A percentile compares a stretch with the other conserved stretches of the same genome.
Conservation (phyloP, 176 grass and related monocot species). For the Triticum turgidum region DNA sequence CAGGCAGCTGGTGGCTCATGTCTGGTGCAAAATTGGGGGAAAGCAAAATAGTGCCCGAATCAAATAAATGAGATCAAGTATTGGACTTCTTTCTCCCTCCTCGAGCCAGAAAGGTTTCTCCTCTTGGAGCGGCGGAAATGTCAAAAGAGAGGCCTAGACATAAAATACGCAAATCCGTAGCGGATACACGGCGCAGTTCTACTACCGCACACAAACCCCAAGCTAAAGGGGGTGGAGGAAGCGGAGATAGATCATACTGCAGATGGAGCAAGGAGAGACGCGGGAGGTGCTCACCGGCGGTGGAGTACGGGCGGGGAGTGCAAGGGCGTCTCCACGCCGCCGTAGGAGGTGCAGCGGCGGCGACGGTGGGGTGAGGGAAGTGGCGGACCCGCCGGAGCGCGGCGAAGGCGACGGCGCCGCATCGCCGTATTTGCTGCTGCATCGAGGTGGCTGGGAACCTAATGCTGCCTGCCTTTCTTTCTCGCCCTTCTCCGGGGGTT, state of each 20-base stretch:
- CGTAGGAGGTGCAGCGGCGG: background rate
- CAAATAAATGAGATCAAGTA: background rate
- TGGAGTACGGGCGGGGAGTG: constrained; percentile 21
- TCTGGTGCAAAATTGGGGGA: constrained; percentile 33
- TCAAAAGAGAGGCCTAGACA: background rate
- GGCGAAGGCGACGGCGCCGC: constrained; percentile 33
- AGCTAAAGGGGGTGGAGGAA: background rate
- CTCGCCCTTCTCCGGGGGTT: background rate
- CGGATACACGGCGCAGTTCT: background rate
- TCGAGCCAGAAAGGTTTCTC: background rate
- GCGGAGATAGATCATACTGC: background rate
- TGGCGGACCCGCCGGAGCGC: constrained; percentile 10
- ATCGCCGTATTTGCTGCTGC: constrained; percentile 40
- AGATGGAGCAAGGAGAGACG: background rate
- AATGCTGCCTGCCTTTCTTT: background rate
- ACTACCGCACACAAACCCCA: background rate
- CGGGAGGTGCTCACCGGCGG: constrained; percentile 34
- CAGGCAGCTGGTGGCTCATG: constrained; percentile 43
- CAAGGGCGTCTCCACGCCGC: background rate
- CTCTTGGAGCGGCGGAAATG: background rate
- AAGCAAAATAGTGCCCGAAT: background rate
- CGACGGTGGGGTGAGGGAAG: background rate
- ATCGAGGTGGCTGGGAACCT: constrained; percentile 34
- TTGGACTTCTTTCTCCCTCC: background rate
- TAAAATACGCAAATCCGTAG: background rate